phyloP scores from a whole-genome alignment of 352 stramenopile genomes.

The Phytophthora megakarya region DNA sequence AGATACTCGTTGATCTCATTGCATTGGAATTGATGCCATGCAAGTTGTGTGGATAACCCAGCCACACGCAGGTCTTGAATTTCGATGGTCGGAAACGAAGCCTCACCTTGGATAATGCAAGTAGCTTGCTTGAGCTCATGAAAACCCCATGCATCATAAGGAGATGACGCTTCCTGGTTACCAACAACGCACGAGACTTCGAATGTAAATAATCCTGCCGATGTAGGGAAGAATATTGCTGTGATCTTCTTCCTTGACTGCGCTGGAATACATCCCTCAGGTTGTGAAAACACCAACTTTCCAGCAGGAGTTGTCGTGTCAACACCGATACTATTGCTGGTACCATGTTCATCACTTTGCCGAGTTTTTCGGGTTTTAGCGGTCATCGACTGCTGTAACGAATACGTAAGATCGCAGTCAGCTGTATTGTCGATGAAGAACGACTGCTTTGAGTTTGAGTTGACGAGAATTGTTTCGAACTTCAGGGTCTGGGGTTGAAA shows the following conservation, averaged over 20 bases:
- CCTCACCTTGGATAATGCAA: slow-evolving; percentile 66
- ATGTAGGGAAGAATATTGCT: slow-evolving; percentile 73
- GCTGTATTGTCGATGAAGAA: slow-evolving; percentile 79
- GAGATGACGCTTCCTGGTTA: slow-evolving; percentile 12
- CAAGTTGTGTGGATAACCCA: slow-evolving; percentile 50
- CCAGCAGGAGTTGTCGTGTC: slow-evolving; percentile 1
- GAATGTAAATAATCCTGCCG: slow-evolving; percentile 75
- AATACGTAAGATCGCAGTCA: slow-evolving; percentile 79
- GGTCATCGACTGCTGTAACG: slow-evolving; percentile 50
- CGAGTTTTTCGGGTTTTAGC: slow-evolving; percentile 15
- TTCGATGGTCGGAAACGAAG: slow-evolving; percentile 87
- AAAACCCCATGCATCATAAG: slow-evolving; percentile 34
- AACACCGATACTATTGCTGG: background rate
- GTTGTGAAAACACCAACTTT: slow-evolving; percentile 64
- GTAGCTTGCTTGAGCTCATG: slow-evolving; percentile 34
- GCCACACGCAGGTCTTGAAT: slow-evolving; percentile 84
- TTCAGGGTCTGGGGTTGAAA: slow-evolving; percentile 72
- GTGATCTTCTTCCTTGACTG: slow-evolving; percentile 79
- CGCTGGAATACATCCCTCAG: slow-evolving; percentile 65
- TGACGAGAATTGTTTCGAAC: slow-evolving; percentile 89
- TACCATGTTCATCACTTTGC: slow-evolving; percentile 10
- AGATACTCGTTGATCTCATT: slow-evolving; percentile 76
- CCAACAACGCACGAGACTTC: slow-evolving; percentile 63
- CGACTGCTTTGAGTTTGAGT: slow-evolving; percentile 66
- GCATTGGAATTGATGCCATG: slow-evolving; percentile 80